These are phyloP conservation scores for Aspergillus taichungensis DNA, from an alignment of 495 filamentous ascomycete genomes.

Conservation along the genomic window DNA sequence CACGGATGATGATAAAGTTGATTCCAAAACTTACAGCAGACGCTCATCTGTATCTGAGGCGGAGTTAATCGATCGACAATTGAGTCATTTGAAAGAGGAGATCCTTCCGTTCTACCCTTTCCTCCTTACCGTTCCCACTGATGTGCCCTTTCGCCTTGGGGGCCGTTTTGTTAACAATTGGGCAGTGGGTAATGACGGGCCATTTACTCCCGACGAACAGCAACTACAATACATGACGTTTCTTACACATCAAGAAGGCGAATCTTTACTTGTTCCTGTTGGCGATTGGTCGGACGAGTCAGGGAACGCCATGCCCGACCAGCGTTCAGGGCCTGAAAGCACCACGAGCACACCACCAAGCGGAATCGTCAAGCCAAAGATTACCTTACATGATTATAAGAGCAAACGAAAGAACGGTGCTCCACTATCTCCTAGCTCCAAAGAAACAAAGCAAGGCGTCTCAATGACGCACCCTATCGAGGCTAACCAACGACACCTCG, in stretches of 20 bases:
- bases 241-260: constrained; percentile 36
- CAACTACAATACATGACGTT: constrained; percentile 49
- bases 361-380: constrained; percentile 38
- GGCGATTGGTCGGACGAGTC: constrained; percentile 47
- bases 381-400: constrained; percentile 43
- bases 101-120: constrained; percentile 42
- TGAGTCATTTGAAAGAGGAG: constrained; percentile 36
- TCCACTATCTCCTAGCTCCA: constrained; percentile 12
- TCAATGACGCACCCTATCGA: constrained; percentile 10
- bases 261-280: constrained; percentile 38
- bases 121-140: constrained; percentile 38
- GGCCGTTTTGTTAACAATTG: constrained; percentile 36
- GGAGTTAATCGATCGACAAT: constrained; percentile 28
- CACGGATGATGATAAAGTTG: constrained; percentile 18
- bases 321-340: constrained; percentile 24
- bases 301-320: constrained; percentile 38
- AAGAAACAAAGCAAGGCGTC: constrained; percentile 14
- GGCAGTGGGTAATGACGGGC: constrained; percentile 40
- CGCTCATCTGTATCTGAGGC: constrained; percentile 19
- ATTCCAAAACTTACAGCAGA: constrained; percentile 15
- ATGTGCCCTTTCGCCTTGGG: constrained; percentile 34
- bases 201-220: constrained; percentile 40
- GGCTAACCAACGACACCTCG: constrained; percentile 11
- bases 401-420: constrained; percentile 30
- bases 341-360: constrained; percentile 24